A percentile compares a stretch with the other conserved stretches of the same genome.
Conservation (phyloP, 1,284 basidiomycete genomes). For the Ganoderma multipileum region DNA sequence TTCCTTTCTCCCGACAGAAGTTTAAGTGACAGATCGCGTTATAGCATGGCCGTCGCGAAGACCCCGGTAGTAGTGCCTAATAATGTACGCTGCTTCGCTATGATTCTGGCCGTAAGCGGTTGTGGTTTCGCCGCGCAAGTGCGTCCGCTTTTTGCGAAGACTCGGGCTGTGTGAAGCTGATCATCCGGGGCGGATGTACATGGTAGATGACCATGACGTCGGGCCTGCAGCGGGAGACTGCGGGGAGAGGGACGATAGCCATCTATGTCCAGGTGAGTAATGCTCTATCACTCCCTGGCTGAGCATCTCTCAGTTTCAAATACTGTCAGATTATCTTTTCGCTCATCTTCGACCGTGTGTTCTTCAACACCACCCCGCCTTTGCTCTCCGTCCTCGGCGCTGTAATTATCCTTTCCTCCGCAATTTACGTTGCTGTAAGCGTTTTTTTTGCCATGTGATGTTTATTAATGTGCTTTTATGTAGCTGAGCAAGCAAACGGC, state of each 20-base stretch:
- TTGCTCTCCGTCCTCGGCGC: slow-evolving; percentile 48
- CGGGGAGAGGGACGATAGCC: slow-evolving; percentile 63
- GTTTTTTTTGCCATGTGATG: not conserved
- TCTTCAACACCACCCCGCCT: slow-evolving; percentile 61
- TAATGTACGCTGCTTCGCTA: slow-evolving; percentile 47
- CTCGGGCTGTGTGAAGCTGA: not conserved
- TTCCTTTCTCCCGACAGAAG: not conserved
- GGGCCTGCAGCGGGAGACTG: slow-evolving; percentile 70
- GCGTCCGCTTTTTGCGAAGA: not conserved
- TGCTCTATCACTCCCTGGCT: not conserved
- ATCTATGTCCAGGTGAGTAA: slow-evolving; percentile 61
- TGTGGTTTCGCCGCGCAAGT: slow-evolving; percentile 69
- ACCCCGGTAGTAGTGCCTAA: slow-evolving; percentile 55
- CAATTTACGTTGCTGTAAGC: slow-evolving; percentile 64
- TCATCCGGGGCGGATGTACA: not conserved
- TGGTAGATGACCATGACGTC: slow-evolving; percentile 60
- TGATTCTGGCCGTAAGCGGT: slow-evolving; percentile 54
- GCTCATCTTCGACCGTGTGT: slow-evolving; percentile 60
- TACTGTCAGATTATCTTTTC: slow-evolving; percentile 65
- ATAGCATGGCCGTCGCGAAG: slow-evolving; percentile 50
- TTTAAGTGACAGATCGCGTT: not conserved
- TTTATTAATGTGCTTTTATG: not conserved
- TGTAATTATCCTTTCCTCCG: slow-evolving; percentile 60
- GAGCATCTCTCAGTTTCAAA: too few species aligned
- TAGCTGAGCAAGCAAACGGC: slow-evolving; percentile 21